phyloP scores from a whole-genome alignment of 202 grass and related monocot species.

The Eragrostis tef region DNA sequence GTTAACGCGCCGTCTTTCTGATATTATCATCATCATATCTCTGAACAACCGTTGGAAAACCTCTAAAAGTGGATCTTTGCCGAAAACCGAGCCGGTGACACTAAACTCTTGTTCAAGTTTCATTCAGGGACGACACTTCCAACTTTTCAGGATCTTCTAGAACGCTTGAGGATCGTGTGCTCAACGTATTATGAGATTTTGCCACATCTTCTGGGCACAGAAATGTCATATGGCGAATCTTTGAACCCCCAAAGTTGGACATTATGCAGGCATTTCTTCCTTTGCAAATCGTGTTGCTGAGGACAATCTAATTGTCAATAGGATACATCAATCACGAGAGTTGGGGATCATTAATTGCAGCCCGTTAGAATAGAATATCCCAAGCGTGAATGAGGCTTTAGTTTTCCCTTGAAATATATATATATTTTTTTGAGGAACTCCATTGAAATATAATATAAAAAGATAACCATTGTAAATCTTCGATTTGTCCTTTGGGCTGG shows the following conservation, averaged over 20 bases:
- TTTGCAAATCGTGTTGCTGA: not conserved
- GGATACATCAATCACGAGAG: not conserved
- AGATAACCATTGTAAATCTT: no score
- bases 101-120: not conserved
- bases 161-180: not conserved
- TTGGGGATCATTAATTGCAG: not conserved
- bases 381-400: no score
- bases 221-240: not conserved
- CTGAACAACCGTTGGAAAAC: no score
- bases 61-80: not conserved
- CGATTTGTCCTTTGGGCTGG: no score
- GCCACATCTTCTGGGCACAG: not conserved
- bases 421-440: no score
- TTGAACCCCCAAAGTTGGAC: not conserved
- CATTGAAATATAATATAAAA: no score
- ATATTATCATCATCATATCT: no score
- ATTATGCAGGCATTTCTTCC: not conserved
- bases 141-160: slow-evolving; percentile 4
- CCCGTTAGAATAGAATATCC: not conserved
- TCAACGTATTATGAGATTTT: not conserved
- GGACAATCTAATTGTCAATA: no score
- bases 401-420: no score
- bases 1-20: no score
- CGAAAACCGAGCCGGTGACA: no score
- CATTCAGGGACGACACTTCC: not conserved